Base-by-base conservation (phyloP, 176 grass and related monocot genomes). In the Phyllostachys edulis region DNA sequence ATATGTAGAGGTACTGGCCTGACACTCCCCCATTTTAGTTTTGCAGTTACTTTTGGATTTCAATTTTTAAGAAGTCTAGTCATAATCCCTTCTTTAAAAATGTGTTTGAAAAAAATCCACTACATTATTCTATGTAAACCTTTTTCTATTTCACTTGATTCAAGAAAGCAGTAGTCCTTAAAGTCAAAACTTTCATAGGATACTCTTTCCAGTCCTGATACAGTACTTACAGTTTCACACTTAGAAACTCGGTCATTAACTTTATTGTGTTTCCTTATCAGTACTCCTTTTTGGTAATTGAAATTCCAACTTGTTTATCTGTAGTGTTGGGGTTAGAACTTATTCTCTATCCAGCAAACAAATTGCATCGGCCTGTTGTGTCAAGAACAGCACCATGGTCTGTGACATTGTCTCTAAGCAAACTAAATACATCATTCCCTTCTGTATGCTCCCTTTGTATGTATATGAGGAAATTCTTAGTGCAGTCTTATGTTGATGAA, bases 1-100 rank as follows among this genome's bases (percentile, higher is more conserved):
- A 65, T 95, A 95, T 86, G 69, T 92, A 67, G 88, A 95, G 93
- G 90, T 95, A 92, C 41, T 80, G 13, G 14, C 71, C 64, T 82
- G 38, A 51, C 40, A 67, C 27, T 79, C n/a, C n/a, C n/a, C n/a
- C n/a, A n/a, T 82, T 17, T 67, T 46, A 62, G 68, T 82, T 61
- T 61, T 24, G 55, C 17, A 17, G 47, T 42, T 66, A 52, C 27
- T 84, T 71, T 63, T 52, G 13, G 60, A 59, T 55, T 67, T 51
- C 9, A 52, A 54, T 26, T 41, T 50, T 73, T 36, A 37, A 49
- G 11, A 24, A 63, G 13, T 73, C 5, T 5, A 82, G 50, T 73
- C 27, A 21, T 49, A 45, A 63, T 49, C 41, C 55, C 44, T 62
- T 26, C 6, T 42, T 46, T 71, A 24, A 83, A 24, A 18, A 63